Base-by-base conservation (phyloP, 345 rosid species). In the Citrus reticulata region DNA sequence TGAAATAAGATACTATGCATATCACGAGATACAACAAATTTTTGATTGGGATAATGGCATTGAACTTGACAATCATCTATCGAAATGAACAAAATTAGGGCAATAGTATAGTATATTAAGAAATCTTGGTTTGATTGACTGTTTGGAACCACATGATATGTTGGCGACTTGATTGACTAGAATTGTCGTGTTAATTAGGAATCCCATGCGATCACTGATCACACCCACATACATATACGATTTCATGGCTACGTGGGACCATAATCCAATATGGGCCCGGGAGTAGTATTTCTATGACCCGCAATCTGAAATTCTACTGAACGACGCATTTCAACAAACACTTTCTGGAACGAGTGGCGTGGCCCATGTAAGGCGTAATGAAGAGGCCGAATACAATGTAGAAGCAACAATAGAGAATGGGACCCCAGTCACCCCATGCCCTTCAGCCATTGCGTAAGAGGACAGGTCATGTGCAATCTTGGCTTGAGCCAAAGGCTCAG, bases 381-480 rank as follows among this genome's bases (percentile, higher is more conserved):
- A 32, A 69, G 77, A 37, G 87, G 58, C 81, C 76, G 46, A 70
- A 69, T 83, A 51, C 84, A 83, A 76, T 80, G 88, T 77, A 79
- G 67, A 76, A 68, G 78, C 57, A 81, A 76, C 79, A 60, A 2
- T 42, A 3, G 68, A 69, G 78, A 34, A 80, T 76, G 88, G 83
- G 77, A 72, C 68, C 77, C 81, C 86, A 80, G 86, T 80, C 73
- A 74, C 64, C 75, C 81, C 90, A 80, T 78, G 5, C 68, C 79
- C 46, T 74, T n/a, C 2, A 30, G 30, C 49, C 61, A 49, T 25
- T 61, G 37, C 76, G 60, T 17, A 34, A 42, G 24, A 68, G 68
- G 79, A 79, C 85, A 82, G 49, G 27, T 70, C 89, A 82, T 77
- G 84, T 80, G 87, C 77, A 5, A 68, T 63, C 81, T 83, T 69